Evolutionary conservation across 2,329 filamentous ascomycete genomes (phyloP).

Genomic region (Domatiomyces catenatus): DNA sequence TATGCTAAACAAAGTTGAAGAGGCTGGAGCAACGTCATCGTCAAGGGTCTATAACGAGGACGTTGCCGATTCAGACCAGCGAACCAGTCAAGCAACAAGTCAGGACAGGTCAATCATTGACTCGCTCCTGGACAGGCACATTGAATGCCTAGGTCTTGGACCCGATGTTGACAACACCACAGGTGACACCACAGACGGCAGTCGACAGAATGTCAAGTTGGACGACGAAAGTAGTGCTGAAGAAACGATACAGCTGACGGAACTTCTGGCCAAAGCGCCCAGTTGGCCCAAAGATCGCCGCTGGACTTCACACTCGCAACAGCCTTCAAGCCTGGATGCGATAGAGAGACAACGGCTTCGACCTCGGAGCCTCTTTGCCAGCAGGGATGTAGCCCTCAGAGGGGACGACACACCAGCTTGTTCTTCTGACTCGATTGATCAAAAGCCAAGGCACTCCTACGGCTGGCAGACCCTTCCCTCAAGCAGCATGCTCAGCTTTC

Average conservation of each 20-base stretch:
- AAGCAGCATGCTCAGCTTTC: slow-evolving; percentile 3
- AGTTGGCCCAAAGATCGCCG: slow-evolving; percentile 4
- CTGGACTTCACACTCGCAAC: slow-evolving; percentile 7
- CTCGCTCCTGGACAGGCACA: slow-evolving; percentile 17
- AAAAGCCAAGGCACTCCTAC: slow-evolving; percentile 4
- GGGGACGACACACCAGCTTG: neutral
- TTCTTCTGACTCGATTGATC: slow-evolving; percentile 1
- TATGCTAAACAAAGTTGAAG: neutral
- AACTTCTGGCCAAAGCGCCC: neutral
- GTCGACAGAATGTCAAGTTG: neutral
- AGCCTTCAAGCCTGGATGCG: slow-evolving; percentile 12
- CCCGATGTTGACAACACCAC: slow-evolving; percentile 3
- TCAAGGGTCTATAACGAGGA: neutral
- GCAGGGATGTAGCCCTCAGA: slow-evolving; percentile 11
- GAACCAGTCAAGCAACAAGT: slow-evolving; percentile 7
- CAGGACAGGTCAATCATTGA: slow-evolving; percentile 17
- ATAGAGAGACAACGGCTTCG: slow-evolving; percentile 9
- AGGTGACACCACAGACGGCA: neutral
- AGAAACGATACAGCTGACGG: slow-evolving; percentile 3
- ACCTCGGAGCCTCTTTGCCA: slow-evolving; percentile 15
- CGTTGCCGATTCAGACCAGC: neutral
- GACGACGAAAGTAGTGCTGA: slow-evolving; percentile 1
- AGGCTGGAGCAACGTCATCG: neutral
- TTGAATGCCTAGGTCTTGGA: slow-evolving; percentile 15
- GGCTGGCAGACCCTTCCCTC: slow-evolving; percentile 16